These are phyloP conservation scores for Davidsoniella virescens DNA, from an alignment of 2,329 filamentous ascomycete genomes.

Conservation along the genomic window DNA sequence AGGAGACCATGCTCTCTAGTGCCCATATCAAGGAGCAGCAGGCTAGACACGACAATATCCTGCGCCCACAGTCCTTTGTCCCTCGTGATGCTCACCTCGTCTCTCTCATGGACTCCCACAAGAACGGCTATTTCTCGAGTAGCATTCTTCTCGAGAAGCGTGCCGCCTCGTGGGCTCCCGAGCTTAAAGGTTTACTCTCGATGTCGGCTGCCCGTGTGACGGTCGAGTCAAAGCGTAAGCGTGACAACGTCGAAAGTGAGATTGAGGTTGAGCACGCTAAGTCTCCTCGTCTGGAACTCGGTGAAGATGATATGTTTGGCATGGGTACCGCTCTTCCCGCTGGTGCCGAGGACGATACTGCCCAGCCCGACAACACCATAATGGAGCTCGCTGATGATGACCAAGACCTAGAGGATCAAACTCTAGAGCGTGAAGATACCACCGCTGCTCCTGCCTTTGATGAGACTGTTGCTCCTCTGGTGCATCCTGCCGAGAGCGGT, in stretches of 20 bases:
- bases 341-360: conserved; percentile 30
- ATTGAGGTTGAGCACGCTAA: conserved; percentile 55
- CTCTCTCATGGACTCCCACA: conserved; percentile 81
- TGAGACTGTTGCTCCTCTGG: conserved; percentile 56
- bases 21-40: conserved; percentile 75
- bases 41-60: conserved; percentile 68
- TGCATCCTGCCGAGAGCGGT: conserved; percentile 70
- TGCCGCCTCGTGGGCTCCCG: conserved; percentile 71
- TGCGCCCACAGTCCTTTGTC: conserved; percentile 67
- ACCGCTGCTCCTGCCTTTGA: conserved; percentile 49
- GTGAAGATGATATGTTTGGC: conserved; percentile 44
- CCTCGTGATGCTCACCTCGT: conserved; percentile 76
- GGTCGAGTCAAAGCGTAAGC: conserved; percentile 81
- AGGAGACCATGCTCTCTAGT: conserved; percentile 60
- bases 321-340: conserved; percentile 16
- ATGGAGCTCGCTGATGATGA: conserved; percentile 49
- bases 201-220: conserved; percentile 62
- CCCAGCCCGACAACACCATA: conserved; percentile 44
- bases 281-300: conserved; percentile 52
- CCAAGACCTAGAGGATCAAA: conserved; percentile 31
- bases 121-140: conserved; percentile 75
- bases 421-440: conserved; percentile 28
- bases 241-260: conserved; percentile 73
- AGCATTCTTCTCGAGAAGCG: conserved; percentile 71
- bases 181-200: conserved; percentile 82